Base-by-base conservation (phyloP, 177 flowering plant species). In the Vitis hybrid region DNA sequence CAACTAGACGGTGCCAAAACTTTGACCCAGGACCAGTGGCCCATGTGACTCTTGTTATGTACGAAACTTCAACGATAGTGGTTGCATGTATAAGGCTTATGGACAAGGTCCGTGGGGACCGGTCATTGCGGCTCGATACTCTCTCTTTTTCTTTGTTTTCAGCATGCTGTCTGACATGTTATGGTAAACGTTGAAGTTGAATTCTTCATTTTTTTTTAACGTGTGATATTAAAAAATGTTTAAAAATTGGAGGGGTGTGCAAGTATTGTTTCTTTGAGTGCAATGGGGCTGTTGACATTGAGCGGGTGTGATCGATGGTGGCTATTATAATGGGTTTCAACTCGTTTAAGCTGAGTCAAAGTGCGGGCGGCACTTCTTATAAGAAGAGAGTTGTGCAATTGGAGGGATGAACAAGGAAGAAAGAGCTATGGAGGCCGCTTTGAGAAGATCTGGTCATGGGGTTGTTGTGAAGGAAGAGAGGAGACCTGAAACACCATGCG, bases 151-250 rank as follows among this genome's bases (percentile, higher is more conserved):
- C 38, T 70, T 20, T 49, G 31, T 28, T 28, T 28, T 28, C 31
- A 28, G 31, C 31, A 3, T 0, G 31, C 56, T 56, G 17, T 65
- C 19, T 5, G 3, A 11, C 24, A 50, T 67, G 54, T 60, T 57
- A 59, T 69, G 76, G 68, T 67, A 64, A 69, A 60, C 75, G 86
- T 84, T 79, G 86, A 86, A 81, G 81, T 86, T 86, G 86, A 84
- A 82, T 75, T 73, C 77, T 84, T 84, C 78, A 49, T 24, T 38
- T 60, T 47, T 67, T 51, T 2, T 55, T 15, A 33, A 38, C 47
- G 47, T 38, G 8, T 38, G 1, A 38, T 38, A 0, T 38, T 8
- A 38, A 38, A 38, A 38, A 38, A 38, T 14, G 20, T 56, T 18
- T 13, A 47, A 47, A 31, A 33, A 10, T 31, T 38, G 4, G 2